Evolutionary conservation across 2,329 filamentous ascomycete genomes (phyloP).

Genomic region (Sphaerulina populicola): DNA sequence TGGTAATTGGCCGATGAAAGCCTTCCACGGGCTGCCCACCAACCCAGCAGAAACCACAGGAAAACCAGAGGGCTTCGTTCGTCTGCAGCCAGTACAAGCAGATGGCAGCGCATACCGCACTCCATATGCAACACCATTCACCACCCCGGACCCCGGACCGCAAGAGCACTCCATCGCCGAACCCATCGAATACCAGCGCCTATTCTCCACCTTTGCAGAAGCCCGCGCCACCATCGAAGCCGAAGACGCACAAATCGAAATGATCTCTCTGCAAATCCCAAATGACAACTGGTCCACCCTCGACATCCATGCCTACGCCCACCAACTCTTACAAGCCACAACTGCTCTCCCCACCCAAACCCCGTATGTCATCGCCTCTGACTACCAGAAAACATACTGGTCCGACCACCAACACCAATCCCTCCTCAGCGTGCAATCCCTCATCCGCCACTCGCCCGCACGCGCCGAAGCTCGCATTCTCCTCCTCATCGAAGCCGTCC

Average conservation of each 20-base stretch:
- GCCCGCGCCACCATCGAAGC: neutral
- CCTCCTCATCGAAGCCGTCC: constrained; percentile 10
- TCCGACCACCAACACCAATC: constrained; percentile 8
- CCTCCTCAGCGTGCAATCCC: constrained; percentile 1
- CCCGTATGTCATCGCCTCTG: neutral
- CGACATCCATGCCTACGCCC: constrained; percentile 6
- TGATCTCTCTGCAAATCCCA: neutral
- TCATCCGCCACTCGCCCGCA: neutral
- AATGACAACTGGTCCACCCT: constrained; percentile 9
- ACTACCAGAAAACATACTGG: constrained; percentile 10
- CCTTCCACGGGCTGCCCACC: neutral
- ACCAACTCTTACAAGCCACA: constrained; percentile 9
- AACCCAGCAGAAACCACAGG: neutral
- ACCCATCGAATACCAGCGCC: neutral
- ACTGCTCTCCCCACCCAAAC: neutral
- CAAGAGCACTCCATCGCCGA: neutral
- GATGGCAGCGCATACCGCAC: neutral
- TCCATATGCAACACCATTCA: neutral
- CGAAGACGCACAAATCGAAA: neutral
- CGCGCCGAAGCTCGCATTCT: constrained; percentile 13
- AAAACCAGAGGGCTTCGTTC: neutral
- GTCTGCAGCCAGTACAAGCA: neutral
- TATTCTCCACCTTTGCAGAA: neutral
- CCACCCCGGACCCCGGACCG: neutral
- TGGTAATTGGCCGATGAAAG: neutral